Evolutionary conservation across 2,329 filamentous ascomycete genomes (phyloP), one percentile per base, ranked within the genome.

Genomic region (Fusarium lateritium): DNA sequence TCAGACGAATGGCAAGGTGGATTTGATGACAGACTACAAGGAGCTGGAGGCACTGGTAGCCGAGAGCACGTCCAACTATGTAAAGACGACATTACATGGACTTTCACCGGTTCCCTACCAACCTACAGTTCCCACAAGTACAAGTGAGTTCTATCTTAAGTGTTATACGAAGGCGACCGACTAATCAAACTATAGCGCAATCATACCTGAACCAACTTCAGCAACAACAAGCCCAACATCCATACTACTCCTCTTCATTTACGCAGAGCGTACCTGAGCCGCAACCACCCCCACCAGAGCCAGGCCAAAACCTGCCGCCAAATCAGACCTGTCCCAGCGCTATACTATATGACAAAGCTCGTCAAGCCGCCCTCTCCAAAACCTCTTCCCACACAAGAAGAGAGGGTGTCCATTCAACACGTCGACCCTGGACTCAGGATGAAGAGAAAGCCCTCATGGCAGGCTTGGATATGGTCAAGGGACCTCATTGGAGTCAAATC

Each of bases 401-500:
- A 42, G 87, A 89, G 73, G 87, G 87, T 3, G 77, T 86, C 3
- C 86, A 88, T 68, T 89, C 86, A 2, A 88, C 87, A 3, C 87
- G 94, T 33, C 88, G 94, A 28, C 93, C 94, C 0, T 97, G 94
- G 94, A 93, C 91, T 1, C 90, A 92, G 6, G 93, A 96, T 67
- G 94, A 97, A 79, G 94, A 97, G 76, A 94, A 94, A 78, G 94
- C 94, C 0, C 84, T 97, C 19, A 95, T 97, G 91, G 89, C 92
- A 49, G 94, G 94, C 2, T 87, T 97, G 6, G 94, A 97, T 75
- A 89, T 92, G 77, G 94, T 97, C 46, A 94, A 94, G 76, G 94
- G 94, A 0, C 94, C 94, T 19, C 94, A 97, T 75, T 97, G 94
- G 94, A 95, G 92, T 71, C 94, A 97, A 76, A 97, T 97, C 46